Conservation (phyloP, 2,329 filamentous ascomycete genomes). For the Pyrenophora tritici-repentis region DNA sequence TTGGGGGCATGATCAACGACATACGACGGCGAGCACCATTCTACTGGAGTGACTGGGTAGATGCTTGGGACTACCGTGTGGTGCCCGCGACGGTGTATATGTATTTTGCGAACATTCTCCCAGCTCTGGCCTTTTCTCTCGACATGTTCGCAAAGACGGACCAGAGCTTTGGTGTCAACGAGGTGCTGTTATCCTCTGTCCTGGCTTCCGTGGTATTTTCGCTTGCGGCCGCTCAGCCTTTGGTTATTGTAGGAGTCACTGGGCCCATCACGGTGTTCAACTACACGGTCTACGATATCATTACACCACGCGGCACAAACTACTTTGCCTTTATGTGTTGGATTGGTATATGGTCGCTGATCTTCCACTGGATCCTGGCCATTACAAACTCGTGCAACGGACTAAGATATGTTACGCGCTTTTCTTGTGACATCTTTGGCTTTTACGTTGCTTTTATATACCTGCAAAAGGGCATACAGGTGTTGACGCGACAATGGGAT, state of each 20-base stretch:
- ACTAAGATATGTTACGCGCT: slow-evolving; percentile 86
- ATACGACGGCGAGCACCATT: slow-evolving; percentile 74
- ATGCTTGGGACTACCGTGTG: slow-evolving; percentile 90
- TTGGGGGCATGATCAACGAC: slow-evolving; percentile 81
- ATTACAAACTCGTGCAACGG: slow-evolving; percentile 86
- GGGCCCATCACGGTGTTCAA: slow-evolving; percentile 95
- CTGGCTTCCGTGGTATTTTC: slow-evolving; percentile 82
- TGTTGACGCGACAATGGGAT: slow-evolving; percentile 74
- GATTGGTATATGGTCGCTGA: slow-evolving; percentile 84
- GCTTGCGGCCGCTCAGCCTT: slow-evolving; percentile 77
- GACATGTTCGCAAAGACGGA: slow-evolving; percentile 92
- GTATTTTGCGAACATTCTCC: slow-evolving; percentile 93
- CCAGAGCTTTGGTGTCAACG: slow-evolving; percentile 86
- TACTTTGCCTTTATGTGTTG: slow-evolving; percentile 92
- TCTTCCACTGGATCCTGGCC: slow-evolving; percentile 84
- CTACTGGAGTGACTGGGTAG: slow-evolving; percentile 80
- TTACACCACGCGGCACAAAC: slow-evolving; percentile 74
- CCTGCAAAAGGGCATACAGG: slow-evolving; percentile 87
- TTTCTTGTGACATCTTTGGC: slow-evolving; percentile 91
- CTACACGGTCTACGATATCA: slow-evolving; percentile 91
- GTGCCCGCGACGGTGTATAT: slow-evolving; percentile 87
- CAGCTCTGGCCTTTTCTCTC: slow-evolving; percentile 84
- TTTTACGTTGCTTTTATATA: slow-evolving; percentile 95
- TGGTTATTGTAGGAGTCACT: slow-evolving; percentile 90
- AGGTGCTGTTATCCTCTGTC: slow-evolving; percentile 85